These are phyloP conservation scores for Fusarium compactum DNA, from an alignment of 2,329 filamentous ascomycete species.

Conservation along the genomic window DNA sequence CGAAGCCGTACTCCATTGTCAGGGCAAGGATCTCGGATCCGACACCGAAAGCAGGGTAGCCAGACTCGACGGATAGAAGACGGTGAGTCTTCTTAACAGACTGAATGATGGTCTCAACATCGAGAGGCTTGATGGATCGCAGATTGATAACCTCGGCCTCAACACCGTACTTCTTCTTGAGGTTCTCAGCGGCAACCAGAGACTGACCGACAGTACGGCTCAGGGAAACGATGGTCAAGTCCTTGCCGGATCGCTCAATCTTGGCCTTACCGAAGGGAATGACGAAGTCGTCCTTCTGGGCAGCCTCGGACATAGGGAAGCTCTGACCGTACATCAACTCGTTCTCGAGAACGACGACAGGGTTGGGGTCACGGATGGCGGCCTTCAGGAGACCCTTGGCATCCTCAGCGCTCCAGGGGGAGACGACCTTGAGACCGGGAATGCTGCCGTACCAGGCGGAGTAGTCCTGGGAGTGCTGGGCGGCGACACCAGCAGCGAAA, in stretches of 20 bases:
- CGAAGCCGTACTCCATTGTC: constrained; percentile 97
- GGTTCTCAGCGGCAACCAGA: constrained; percentile 85
- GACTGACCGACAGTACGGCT: constrained; percentile 96
- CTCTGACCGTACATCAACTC: constrained; percentile 91
- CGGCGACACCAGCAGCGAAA: constrained; percentile 93
- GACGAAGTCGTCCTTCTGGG: constrained; percentile 96
- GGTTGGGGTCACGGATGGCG: constrained; percentile 97
- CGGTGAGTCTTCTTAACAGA: constrained; percentile 99
- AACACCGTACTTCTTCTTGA: constrained; percentile 97
- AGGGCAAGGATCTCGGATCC: constrained; percentile 92
- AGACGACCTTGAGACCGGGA: constrained; percentile 95
- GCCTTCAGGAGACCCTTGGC: constrained; percentile 98
- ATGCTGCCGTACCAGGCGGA: constrained; percentile 99
- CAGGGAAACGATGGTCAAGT: constrained; percentile 93
- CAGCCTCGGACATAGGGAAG: constrained; percentile 98
- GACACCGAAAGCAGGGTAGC: constrained; percentile 95
- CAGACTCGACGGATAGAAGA: constrained; percentile 92
- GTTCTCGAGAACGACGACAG: constrained; percentile 91
- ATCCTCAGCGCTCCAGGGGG: constrained; percentile 96
- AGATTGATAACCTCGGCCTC: constrained; percentile 98
- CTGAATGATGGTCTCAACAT: constrained; percentile 94
- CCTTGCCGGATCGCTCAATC: constrained; percentile 95
- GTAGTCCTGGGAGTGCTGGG: constrained; percentile 99
- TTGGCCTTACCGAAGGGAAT: constrained; percentile 99
- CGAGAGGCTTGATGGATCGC: constrained; percentile 95